Percentiles rank a stretch among this genome's conserved stretches.
Conservation (phyloP, 495 filamentous ascomycete genomes). For the Penicillium soppii region DNA sequence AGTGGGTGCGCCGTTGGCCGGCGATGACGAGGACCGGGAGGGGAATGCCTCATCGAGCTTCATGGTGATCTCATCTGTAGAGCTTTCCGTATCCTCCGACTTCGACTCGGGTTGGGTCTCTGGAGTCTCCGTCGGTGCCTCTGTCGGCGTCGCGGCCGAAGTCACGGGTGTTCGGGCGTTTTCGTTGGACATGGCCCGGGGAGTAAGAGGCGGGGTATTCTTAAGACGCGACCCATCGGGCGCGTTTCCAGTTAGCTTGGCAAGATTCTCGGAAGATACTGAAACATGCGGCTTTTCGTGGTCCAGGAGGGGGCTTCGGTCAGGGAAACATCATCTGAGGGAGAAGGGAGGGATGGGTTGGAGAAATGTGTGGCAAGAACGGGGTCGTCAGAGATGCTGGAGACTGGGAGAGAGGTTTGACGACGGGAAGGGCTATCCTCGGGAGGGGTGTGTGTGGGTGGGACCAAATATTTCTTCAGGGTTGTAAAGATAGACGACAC, state of each 20-base stretch:
- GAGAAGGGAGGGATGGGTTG: slow-evolving; percentile 62
- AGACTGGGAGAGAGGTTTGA: slow-evolving; percentile 59
- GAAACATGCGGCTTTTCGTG: slow-evolving; percentile 51
- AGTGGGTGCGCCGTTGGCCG: slow-evolving; percentile 55
- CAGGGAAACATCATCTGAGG: slow-evolving; percentile 57
- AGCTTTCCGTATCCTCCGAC: slow-evolving; percentile 27
- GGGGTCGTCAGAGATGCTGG: slow-evolving; percentile 63
- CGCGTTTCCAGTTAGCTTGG: slow-evolving; percentile 84
- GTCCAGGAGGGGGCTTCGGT: slow-evolving; percentile 51
- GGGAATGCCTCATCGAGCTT: slow-evolving; percentile 47
- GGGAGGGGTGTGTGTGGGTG: slow-evolving; percentile 27
- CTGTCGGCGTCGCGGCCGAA: slow-evolving; percentile 21
- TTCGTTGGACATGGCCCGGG: slow-evolving; percentile 75
- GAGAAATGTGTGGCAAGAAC: slow-evolving; percentile 74
- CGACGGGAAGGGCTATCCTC: slow-evolving; percentile 44
- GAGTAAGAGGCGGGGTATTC: slow-evolving; percentile 87
- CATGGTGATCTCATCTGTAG: slow-evolving; percentile 40
- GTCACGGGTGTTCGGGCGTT: slow-evolving; percentile 35
- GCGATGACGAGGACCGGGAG: slow-evolving; percentile 32
- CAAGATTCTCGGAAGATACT: slow-evolving; percentile 65
- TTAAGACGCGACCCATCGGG: slow-evolving; percentile 61
- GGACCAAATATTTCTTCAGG: slow-evolving; percentile 44
- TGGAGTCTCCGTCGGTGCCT: slow-evolving; percentile 17
- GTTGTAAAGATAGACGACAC: slow-evolving; percentile 41
- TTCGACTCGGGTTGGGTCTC: slow-evolving; percentile 19